Conservation (phyloP, 352 stramenopile species). For the Pythium folliculosum region DNA sequence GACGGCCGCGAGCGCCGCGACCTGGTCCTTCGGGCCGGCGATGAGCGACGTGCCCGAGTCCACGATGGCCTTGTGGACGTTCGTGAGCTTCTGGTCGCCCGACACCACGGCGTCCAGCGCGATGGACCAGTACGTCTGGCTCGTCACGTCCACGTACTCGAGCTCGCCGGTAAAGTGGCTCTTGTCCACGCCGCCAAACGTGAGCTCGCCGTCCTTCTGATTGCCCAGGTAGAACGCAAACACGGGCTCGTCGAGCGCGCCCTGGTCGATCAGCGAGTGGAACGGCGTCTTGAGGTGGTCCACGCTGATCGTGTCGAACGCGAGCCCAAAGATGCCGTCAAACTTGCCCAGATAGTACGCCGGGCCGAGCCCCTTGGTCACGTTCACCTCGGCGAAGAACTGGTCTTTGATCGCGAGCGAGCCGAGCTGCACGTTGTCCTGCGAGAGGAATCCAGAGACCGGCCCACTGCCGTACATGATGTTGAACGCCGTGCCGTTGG, state of each 20-base stretch:
- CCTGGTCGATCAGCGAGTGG: constrained; percentile 91
- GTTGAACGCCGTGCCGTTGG: constrained; percentile 92
- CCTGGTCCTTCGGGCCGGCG: constrained; percentile 88
- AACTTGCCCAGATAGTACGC: constrained; percentile 96
- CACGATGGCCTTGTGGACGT: constrained; percentile 89
- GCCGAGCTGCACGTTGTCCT: constrained; percentile 81
- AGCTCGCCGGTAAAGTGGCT: constrained; percentile 95
- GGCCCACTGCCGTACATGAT: constrained; percentile 96
- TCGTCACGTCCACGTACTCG: constrained; percentile 83
- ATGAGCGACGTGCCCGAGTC: constrained; percentile 97
- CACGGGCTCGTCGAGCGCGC: constrained; percentile 85
- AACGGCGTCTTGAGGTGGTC: constrained; percentile 93
- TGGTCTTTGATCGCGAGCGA: constrained; percentile 73
- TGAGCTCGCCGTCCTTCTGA: constrained; percentile 75
- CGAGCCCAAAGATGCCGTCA: constrained; percentile 97
- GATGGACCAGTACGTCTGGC: constrained; percentile 72
- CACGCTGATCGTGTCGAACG: constrained; percentile 94
- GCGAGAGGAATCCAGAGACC: constrained; percentile 91
- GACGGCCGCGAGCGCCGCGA: constrained; percentile 81
- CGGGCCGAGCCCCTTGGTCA: constrained; percentile 94
- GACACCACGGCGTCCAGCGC: constrained; percentile 72
- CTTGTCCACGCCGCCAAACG: constrained; percentile 81
- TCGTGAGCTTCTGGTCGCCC: constrained; percentile 53
- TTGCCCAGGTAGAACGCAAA: constrained; percentile 97
- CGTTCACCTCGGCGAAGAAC: constrained; percentile 95